Evolutionary conservation across 2,329 filamentous ascomycete species (phyloP).

Genomic region (Aspergillus arachidicola): DNA sequence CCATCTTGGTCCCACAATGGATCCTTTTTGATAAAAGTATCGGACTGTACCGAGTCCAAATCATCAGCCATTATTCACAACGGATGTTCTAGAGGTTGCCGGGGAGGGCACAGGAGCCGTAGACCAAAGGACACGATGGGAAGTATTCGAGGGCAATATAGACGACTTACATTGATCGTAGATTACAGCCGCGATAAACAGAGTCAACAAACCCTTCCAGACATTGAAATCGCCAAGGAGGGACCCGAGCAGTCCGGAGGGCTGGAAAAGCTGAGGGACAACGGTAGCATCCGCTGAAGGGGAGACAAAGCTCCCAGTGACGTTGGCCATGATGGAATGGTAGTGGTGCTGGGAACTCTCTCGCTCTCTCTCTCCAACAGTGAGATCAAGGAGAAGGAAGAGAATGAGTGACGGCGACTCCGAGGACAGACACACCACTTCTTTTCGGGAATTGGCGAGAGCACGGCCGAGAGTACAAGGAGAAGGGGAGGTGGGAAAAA

Average conservation of each 20-base stretch:
- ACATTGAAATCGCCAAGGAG: conserved; percentile 61
- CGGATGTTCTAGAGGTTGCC: background rate
- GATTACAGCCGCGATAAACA: conserved; percentile 70
- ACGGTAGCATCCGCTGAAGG: conserved; percentile 66
- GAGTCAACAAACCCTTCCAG: conserved; percentile 69
- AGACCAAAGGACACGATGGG: background rate
- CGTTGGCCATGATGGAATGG: conserved; percentile 43
- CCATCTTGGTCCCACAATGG: conserved; percentile 72
- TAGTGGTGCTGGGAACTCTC: background rate
- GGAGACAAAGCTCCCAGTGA: conserved; percentile 71
- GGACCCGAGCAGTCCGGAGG: conserved; percentile 55
- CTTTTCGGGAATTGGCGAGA: conserved; percentile 8
- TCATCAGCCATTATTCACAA: conserved; percentile 5
- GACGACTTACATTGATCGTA: conserved; percentile 83
- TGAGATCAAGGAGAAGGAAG: conserved; percentile 7
- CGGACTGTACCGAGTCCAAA: conserved; percentile 56
- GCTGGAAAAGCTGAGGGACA: conserved; percentile 54
- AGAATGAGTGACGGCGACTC: background rate
- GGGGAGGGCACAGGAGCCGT: no score
- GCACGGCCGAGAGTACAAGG: background rate
- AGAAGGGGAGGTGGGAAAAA: background rate
- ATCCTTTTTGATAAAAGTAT: conserved; percentile 74
- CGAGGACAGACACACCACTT: conserved; percentile 9
- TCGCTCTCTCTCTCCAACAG: conserved; percentile 13
- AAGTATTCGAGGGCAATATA: background rate